phyloP scores from a whole-genome alignment of 805 yeast species.

The Yamadazyma olivae region DNA sequence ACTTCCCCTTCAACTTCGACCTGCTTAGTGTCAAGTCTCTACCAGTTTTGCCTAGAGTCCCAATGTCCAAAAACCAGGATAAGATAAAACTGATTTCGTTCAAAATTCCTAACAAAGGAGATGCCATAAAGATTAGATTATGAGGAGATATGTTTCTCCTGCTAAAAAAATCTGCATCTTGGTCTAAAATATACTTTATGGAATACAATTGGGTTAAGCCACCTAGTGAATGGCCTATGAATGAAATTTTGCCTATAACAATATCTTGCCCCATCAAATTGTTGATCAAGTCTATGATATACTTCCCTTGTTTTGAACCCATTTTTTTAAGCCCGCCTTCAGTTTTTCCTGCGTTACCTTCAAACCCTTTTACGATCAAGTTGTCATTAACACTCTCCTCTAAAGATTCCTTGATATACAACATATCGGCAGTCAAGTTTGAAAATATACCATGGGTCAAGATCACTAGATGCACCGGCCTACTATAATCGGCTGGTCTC shows the following conservation, averaged over 20 bases:
- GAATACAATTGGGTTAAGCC: conserved; percentile 43
- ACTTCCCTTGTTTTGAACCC: conserved; percentile 30
- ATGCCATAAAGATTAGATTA: conserved; percentile 39
- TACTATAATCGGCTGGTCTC: conserved; percentile 17
- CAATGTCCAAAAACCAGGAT: conserved; percentile 41
- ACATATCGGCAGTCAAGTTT: conserved; percentile 44
- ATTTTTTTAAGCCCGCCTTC: conserved; percentile 38
- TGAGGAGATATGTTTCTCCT: conserved; percentile 23
- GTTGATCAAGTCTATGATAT: conserved; percentile 24
- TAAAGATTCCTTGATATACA: conserved; percentile 35
- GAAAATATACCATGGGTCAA: conserved; percentile 45
- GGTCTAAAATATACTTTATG: conserved; percentile 31
- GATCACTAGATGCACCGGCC: conserved; percentile 38
- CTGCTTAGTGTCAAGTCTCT: conserved; percentile 41
- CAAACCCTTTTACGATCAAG: conserved; percentile 34
- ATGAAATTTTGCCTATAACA: conserved; percentile 29
- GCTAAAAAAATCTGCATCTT: conserved; percentile 25
- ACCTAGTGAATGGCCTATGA: conserved; percentile 44
- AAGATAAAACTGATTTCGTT: conserved; percentile 38
- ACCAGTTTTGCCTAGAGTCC: conserved; percentile 45
- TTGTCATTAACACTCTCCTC: conserved; percentile 27
- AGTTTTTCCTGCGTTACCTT: conserved; percentile 40
- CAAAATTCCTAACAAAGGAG: conserved; percentile 41
- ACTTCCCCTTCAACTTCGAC: conserved; percentile 26
- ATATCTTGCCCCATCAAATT: conserved; percentile 14